phyloP scores from a whole-genome alignment of 1,284 basidiomycete genomes.

The Tylopilus sp. region DNA sequence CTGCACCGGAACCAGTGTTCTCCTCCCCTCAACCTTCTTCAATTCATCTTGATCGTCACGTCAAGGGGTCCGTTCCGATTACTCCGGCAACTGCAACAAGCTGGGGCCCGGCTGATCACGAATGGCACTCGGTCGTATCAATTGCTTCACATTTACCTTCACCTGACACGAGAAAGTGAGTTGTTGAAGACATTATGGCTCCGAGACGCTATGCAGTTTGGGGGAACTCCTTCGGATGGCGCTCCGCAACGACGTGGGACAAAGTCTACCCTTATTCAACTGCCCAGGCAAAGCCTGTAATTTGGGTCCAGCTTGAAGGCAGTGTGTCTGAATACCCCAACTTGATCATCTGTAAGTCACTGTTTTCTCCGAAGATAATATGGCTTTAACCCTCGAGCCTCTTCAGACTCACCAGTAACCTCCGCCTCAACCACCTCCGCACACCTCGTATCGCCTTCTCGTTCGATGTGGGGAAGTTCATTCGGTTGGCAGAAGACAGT shows the following conservation, averaged over 20 bases:
- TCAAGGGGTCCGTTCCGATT: slow-evolving; percentile 66
- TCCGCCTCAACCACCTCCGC: slow-evolving; percentile 48
- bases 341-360: slow-evolving; percentile 49
- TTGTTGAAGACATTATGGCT: slow-evolving; percentile 52
- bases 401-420: slow-evolving; percentile 51
- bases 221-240: slow-evolving; percentile 51
- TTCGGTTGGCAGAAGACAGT: slow-evolving; percentile 32
- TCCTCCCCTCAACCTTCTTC: slow-evolving; percentile 53
- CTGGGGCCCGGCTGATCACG: slow-evolving; percentile 42
- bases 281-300: slow-evolving; percentile 3
- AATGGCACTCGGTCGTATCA: slow-evolving; percentile 17
- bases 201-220: slow-evolving; percentile 37
- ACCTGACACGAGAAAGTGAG: slow-evolving; percentile 47
- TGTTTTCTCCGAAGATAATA: neutral
- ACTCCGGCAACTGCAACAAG: slow-evolving; percentile 53
- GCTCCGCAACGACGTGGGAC: slow-evolving; percentile 31
- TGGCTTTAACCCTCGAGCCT: slow-evolving; percentile 13
- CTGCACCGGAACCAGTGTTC: slow-evolving; percentile 48
- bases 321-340: slow-evolving; percentile 43
- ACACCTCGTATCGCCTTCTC: neutral
- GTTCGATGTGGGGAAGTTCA: slow-evolving; percentile 25
- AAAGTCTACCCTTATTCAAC: slow-evolving; percentile 34
- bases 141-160: slow-evolving; percentile 37
- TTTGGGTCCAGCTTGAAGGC: slow-evolving; percentile 14
- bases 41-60: slow-evolving; percentile 64